Evolutionary conservation across 257 asterid species (phyloP), one percentile per base, ranked within the genome.

Genomic region (Verbena officinalis): DNA sequence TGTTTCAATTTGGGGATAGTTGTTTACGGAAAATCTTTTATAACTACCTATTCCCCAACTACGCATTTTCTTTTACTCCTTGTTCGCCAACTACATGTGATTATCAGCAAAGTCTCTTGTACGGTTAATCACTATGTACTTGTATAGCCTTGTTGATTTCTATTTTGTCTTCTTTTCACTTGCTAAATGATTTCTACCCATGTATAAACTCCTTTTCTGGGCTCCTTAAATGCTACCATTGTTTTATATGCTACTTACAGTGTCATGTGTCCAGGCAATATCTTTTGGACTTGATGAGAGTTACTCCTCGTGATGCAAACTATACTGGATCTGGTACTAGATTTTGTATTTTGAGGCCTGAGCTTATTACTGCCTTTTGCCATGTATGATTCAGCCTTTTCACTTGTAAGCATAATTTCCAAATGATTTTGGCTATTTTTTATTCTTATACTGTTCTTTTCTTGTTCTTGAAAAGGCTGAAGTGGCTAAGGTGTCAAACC

Each of bases 271-370:
- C 59, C 84, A 91, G 98, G 85, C 95, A 86, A 70, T 91, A 91
- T 79, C 95, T 91, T 45, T 78, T 91, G 90, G 96, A 91, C 70
- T 75, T 91, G 86, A 86, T 89, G 98, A 89, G 98, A 77, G 91
- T 81, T 81, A 91, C 98, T 74, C 98, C 98, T 63, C 97, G 98
- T 65, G 98, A 91, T 82, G 96, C 95, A 73, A 91, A 91, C 72
- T 85, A 77, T 71, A 83, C 61, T 11, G 95, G 90, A 55, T 65
- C 89, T 43, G 95, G 87, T 74, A 86, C 96, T 62, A 84, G 90
- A 79, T 91, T 86, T 82, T 86, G 93, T 75, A 89, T 89, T 72
- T 76, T 91, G 82, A 87, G 98, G 74, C 95, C 96, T 76, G 98
- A 91, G 67, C 81, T 91, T 72, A 82, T 86, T 54, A 72, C 90